A percentile compares a stretch with the other conserved stretches of the same genome.
Evolutionary conservation across 768 basidiomycete species (phyloP).

Genomic region (Symmetrospora coprosmae): DNA sequence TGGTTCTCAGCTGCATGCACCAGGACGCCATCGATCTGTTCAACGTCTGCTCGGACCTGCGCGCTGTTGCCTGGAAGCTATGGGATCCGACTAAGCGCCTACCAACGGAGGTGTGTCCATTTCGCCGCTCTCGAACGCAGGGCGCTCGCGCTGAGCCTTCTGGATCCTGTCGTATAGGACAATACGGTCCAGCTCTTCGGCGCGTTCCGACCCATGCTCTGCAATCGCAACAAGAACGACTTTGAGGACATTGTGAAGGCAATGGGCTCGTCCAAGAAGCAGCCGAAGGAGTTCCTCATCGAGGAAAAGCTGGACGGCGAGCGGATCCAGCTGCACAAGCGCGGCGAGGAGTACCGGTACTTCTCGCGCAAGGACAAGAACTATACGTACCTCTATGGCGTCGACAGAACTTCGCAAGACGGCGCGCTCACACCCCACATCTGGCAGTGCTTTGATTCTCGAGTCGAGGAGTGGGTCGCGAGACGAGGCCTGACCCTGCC

Average conservation of each 20-base stretch:
- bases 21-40: constrained; percentile 85
- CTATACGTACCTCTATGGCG: constrained; percentile 61
- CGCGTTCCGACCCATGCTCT: constrained; percentile 87
- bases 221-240: constrained; percentile 67
- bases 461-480: constrained; percentile 60
- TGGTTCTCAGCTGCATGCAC: constrained; percentile 79
- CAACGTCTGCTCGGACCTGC: constrained; percentile 91
- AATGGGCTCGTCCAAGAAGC: constrained; percentile 43
- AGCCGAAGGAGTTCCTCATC: constrained; percentile 59
- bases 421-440: constrained; percentile 85
- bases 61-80: constrained; percentile 79
- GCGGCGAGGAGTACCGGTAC: constrained; percentile 79
- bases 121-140: no score
- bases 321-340: constrained; percentile 85
- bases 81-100: constrained; percentile 56
- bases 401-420: constrained; percentile 45
- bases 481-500: neutral
- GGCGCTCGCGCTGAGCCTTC: constrained; percentile 42
- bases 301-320: constrained; percentile 98
- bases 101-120: constrained; percentile 36
- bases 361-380: constrained; percentile 55
- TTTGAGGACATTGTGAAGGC: constrained; percentile 71
- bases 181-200: constrained; percentile 68
- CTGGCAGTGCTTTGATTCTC: constrained; percentile 55
- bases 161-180: constrained; percentile 44